phyloP scores from a whole-genome alignment of 371 early-diverging fungal species.

The Parasitella parasitica region DNA sequence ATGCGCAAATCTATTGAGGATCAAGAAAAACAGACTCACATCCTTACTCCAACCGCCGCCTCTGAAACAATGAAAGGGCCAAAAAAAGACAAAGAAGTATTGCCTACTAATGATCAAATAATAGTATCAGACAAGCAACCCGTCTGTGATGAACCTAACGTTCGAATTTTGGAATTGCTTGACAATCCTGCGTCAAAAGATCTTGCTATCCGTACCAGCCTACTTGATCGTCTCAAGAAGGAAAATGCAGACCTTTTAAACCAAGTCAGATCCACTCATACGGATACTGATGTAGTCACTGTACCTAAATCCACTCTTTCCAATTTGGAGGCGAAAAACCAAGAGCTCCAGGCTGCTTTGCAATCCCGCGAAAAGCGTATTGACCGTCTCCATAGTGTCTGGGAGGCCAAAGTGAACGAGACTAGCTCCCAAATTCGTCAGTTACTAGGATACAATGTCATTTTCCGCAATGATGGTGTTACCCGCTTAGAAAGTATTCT shows the following conservation, averaged over 20 bases:
- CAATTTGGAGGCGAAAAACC: slow-evolving; percentile 58
- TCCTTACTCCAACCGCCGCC: not conserved
- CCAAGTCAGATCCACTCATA: slow-evolving; percentile 13
- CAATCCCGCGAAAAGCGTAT: slow-evolving; percentile 64
- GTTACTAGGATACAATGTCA: slow-evolving; percentile 76
- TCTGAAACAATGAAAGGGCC: too few relatives aligned
- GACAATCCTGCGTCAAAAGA: slow-evolving; percentile 75
- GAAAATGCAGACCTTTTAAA: slow-evolving; percentile 51
- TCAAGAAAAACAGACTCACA: not conserved
- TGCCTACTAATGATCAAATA: not conserved
- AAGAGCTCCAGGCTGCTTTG: slow-evolving; percentile 38
- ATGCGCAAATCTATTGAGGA: not conserved
- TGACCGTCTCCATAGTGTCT: slow-evolving; percentile 61
- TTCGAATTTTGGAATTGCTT: slow-evolving; percentile 61
- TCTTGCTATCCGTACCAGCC: slow-evolving; percentile 62
- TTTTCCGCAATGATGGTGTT: slow-evolving; percentile 65
- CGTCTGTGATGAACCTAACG: not conserved
- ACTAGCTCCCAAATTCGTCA: slow-evolving; percentile 47
- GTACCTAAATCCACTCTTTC: slow-evolving; percentile 57
- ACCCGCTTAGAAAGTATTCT: slow-evolving; percentile 72
- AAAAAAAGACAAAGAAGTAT: not conserved
- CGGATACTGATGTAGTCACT: slow-evolving; percentile 23
- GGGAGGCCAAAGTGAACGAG: slow-evolving; percentile 63
- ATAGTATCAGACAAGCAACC: not conserved
- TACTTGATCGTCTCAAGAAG: slow-evolving; percentile 53